Evolutionary conservation across 352 stramenopile genomes (phyloP), one percentile per base, ranked within the genome.

Genomic region (Pythium guiyangense): DNA sequence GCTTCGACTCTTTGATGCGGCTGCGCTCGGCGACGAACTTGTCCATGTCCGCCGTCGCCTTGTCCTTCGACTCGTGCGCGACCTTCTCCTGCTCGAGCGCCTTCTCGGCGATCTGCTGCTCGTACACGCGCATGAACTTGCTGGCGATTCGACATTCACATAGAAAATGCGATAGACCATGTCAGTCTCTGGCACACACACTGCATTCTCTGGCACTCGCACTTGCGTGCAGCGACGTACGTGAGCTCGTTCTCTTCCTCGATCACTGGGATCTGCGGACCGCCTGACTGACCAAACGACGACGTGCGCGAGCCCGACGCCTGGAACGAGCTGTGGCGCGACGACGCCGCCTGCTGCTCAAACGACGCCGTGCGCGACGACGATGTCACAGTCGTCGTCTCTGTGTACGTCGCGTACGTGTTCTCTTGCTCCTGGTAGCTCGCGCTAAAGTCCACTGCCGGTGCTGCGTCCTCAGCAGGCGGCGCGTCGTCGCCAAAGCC

Each of bases 1-100:
- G 91, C 70, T 96, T 96, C 15, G 78, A 72, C 67, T 98, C 90
- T 58, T 95, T 91, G 43, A 92, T 86, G 46, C 77, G 77, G 52
- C 90, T 79, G 29, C 88, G 78, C 57, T 97, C 86, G 11, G 77
- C 70, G 46, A 90, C 50, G 59, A 98, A 97, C 47, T 91, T 73
- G 1, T 83, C 78, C 73, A 90, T 87, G 59, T 79, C 66, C 18
- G 71, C 62, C 60, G 83, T 68, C 6, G 79, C 77, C 66, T 90
- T 90, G 20, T 73, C 71, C 59, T 90, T 90, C 60, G 73, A 86
- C 64, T 79, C 73, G n/a, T 76, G 63, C 18, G 73, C 73, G 51
- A 91, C 79, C 54, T 88, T 87, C 59, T 86, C 79, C 63, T 91
- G 80, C 57, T 91, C 80, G 31, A 72, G 35, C 2, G 78, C 74